Evolutionary conservation across 1,284 basidiomycete species (phyloP), one percentile per base, ranked within the genome.

Genomic region (Ganoderma resinaceum): DNA sequence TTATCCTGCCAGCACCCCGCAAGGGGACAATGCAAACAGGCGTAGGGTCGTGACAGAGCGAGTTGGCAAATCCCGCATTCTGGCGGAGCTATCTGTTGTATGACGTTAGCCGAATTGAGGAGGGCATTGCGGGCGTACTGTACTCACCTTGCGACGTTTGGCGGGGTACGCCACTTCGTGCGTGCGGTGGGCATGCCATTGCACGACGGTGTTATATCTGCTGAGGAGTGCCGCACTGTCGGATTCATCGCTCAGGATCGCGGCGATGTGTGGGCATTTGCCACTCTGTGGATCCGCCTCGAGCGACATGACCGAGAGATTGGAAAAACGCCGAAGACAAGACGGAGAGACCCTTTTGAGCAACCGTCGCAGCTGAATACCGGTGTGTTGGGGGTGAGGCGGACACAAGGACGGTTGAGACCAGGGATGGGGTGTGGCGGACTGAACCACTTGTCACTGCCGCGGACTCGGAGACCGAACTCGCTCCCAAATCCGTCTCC

Each of bases 1-100:
- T 82, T 83, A 61, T 81, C 82, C 23, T 77, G 72, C 93, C 91
- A 93, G 75, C 95, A 96, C 8, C 92, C 94, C 33, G 88, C 84
- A 75, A 86, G 93, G 5, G 87, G 76, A 76, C 95, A 96, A n/a
- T 91, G 87, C 12, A 96, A 81, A 74, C 95, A 96, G 9, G 89
- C 89, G 78, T 92, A 91, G 1, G 94, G 93, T n/a, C 93, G 83
- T 3, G 88, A 81, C 26, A 95, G 82, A 0, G 88, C 76, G 0
- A 84, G 67, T 5, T 82, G 78, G 76, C 95, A 96, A 9, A 83
- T 85, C 12, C 85, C 85, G 76, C 95, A 96, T 8, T 84, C 80
- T 11, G 94, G 93, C 31, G 82, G 75, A 0, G 83, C 72, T 26
- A 83, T 72, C 84, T 84, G 53, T 0, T 20, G 5, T 18, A 35